phyloP scores from a whole-genome alignment of 345 rosid genomes.

The Gynandropsis gynandra region DNA sequence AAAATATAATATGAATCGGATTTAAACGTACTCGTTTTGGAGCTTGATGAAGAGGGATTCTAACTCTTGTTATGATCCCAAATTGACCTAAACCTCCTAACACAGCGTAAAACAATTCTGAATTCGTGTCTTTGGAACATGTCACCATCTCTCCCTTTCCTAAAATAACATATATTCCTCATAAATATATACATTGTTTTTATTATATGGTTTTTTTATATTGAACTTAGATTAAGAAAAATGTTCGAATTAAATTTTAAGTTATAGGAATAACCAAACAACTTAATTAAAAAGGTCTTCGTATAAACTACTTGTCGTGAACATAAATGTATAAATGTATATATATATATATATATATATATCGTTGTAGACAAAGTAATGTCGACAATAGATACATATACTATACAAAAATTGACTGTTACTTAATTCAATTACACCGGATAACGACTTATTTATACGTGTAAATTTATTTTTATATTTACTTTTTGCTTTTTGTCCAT shows the following conservation, averaged over 20 bases:
- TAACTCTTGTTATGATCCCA: constrained; percentile 69
- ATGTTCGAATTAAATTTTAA: constrained; percentile 15
- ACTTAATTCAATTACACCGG: constrained; percentile 16
- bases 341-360: constrained; percentile 14
- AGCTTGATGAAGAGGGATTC: constrained; percentile 47
- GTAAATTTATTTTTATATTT: too few species aligned
- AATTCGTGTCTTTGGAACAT: constrained; percentile 44
- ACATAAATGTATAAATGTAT: constrained; percentile 8
- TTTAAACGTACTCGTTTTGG: constrained; percentile 42
- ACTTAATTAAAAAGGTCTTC: constrained; percentile 20
- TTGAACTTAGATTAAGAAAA: constrained; percentile 13
- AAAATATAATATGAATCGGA: not conserved
- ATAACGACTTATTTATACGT: constrained; percentile 19
- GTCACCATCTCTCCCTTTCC: constrained; percentile 64
- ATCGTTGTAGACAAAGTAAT: not conserved
- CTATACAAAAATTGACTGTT: constrained; percentile 10
- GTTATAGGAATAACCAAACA: constrained; percentile 19
- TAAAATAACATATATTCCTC: constrained; percentile 1
- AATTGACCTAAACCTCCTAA: constrained; percentile 88
- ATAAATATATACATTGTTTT: too few species aligned
- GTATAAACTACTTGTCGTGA: constrained; percentile 5
- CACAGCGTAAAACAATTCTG: constrained; percentile 58
- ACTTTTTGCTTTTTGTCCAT: constrained; percentile 21
- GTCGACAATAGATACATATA: constrained; percentile 9
- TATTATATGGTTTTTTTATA: not conserved